These are phyloP conservation scores for Curvularia sp. DNA, from an alignment of 2,329 filamentous ascomycete genomes.

Conservation along the genomic window DNA sequence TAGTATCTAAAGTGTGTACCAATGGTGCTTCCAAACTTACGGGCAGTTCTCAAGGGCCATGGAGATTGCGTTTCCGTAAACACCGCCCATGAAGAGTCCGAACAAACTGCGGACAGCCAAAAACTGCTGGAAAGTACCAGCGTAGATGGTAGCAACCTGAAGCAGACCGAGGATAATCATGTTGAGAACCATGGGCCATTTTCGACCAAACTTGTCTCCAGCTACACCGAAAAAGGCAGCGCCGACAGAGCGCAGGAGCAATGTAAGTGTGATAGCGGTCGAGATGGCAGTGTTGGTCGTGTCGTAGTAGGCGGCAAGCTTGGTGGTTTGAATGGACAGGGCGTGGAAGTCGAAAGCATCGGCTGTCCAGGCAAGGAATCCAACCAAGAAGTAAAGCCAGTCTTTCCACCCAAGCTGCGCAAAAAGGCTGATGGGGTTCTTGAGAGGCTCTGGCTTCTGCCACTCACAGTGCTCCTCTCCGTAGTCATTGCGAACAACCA, in stretches of 20 bases:
- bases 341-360: slow-evolving; percentile 88
- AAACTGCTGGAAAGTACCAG: slow-evolving; percentile 73
- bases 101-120: slow-evolving; percentile 76
- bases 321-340: slow-evolving; percentile 77
- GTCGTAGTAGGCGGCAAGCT: slow-evolving; percentile 67
- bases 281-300: slow-evolving; percentile 72
- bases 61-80: slow-evolving; percentile 79
- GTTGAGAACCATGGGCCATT: slow-evolving; percentile 84
- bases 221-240: slow-evolving; percentile 78
- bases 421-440: slow-evolving; percentile 75
- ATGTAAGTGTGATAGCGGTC: slow-evolving; percentile 76
- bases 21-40: slow-evolving; percentile 46
- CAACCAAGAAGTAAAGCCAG: slow-evolving; percentile 79
- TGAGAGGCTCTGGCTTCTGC: slow-evolving; percentile 69
- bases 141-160: slow-evolving; percentile 81
- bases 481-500: slow-evolving; percentile 69
- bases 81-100: slow-evolving; percentile 81
- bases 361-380: slow-evolving; percentile 77
- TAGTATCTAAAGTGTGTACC: slow-evolving; percentile 30
- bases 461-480: slow-evolving; percentile 73
- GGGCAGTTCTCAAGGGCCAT: slow-evolving; percentile 81
- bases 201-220: slow-evolving; percentile 80
- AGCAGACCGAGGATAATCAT: slow-evolving; percentile 75
- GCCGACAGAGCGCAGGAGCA: slow-evolving; percentile 77
- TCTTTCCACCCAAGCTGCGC: slow-evolving; percentile 68